Evolutionary conservation across 2,329 filamentous ascomycete genomes (phyloP).

Genomic region (Pezicula rhizophila): DNA sequence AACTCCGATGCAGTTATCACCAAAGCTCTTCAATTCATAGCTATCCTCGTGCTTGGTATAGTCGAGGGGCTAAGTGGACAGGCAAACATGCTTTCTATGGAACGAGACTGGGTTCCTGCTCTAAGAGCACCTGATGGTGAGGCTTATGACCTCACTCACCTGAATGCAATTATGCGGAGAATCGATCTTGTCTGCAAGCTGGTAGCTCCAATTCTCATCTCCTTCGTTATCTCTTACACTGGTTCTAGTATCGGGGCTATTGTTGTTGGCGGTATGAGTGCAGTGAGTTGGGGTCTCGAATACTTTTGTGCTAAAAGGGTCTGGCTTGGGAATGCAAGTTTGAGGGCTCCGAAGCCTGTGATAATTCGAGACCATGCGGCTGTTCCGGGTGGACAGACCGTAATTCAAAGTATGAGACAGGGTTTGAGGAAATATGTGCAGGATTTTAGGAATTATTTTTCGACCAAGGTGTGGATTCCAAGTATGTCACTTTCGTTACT

Average conservation of each 20-base stretch:
- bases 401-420: not conserved
- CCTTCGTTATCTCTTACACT: slow-evolving; percentile 37
- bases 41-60: slow-evolving; percentile 33
- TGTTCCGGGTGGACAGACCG: not conserved
- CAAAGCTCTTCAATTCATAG: slow-evolving; percentile 22
- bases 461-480: slow-evolving; percentile 34
- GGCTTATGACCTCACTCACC: slow-evolving; percentile 32
- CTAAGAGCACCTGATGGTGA: slow-evolving; percentile 27
- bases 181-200: slow-evolving; percentile 55
- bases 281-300: slow-evolving; percentile 34
- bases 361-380: not conserved
- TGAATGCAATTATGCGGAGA: slow-evolving; percentile 49
- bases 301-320: slow-evolving; percentile 32
- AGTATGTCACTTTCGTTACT: slow-evolving; percentile 44
- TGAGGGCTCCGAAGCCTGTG: slow-evolving; percentile 24
- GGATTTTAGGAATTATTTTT: slow-evolving; percentile 32
- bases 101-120: slow-evolving; percentile 38
- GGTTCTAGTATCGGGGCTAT: slow-evolving; percentile 38
- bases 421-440: slow-evolving; percentile 19
- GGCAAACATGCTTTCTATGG: slow-evolving; percentile 40
- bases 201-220: slow-evolving; percentile 44
- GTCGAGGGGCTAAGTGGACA: slow-evolving; percentile 35
- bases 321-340: slow-evolving; percentile 29
- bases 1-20: slow-evolving; percentile 13
- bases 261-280: slow-evolving; percentile 39